Evolutionary conservation across 2,329 filamentous ascomycete genomes (phyloP), one percentile per base, ranked within the genome.

Genomic region (Colletotrichum cordylinicola): DNA sequence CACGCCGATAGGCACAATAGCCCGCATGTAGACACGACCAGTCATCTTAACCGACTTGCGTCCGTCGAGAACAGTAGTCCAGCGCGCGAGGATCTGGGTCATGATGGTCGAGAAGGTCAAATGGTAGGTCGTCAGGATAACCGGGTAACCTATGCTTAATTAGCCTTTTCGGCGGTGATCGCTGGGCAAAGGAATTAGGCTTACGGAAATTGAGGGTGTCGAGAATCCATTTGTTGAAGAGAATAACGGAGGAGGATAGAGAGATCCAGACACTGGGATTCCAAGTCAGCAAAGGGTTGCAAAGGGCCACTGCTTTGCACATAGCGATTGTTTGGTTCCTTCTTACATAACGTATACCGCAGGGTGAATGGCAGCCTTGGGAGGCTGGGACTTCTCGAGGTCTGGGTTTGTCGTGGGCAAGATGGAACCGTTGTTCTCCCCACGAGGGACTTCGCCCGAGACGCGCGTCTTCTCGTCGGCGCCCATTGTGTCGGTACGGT

Each of bases 181-280:
- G 60, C 66, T 24, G 68, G 15, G 15, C 8, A n/a, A 27, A 33
- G 56, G n/a, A 6, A 55, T 31, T n/a, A 35, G 69, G 72, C 85
- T 79, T 86, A 87, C 86, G 91, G 89, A 98, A 98, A 78, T 95
- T 91, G 78, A 94, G 90, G 52, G 94, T 96, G 82, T 96, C 93
- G 78, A 98, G 91, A 82, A 99, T 95, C 92, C 95, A 98, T 92
- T 99, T 99, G 93, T 99, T 98, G 93, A 98, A 98, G 77, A 99
- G 90, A 84, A 99, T 99, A 83, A 98, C 96, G 81, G 94, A 95
- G 58, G 96, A 98, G 82, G 95, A 98, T 85, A 98, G 90, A 75
- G 93, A 89, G 83, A 99, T 98, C 97, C 97, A 99, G 80, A 93
- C 90, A 81, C 96, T 98, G 85, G 56, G 37, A 3, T 48, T 21